These are phyloP conservation scores for Plasmodium blacklocki DNA, from an alignment of 169 alveolate species.

Conservation along the genomic window DNA sequence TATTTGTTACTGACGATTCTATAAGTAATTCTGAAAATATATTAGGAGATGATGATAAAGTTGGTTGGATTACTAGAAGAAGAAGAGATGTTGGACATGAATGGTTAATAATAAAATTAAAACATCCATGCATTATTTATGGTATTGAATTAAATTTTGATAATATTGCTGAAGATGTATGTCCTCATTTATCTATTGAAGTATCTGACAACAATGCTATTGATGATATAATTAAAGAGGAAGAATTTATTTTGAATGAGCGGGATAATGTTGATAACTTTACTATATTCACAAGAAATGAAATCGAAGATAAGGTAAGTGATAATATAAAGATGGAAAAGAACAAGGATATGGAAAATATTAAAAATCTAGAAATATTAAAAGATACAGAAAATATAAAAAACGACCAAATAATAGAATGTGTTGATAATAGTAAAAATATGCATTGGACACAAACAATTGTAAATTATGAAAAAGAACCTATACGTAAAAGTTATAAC, in stretches of 20 bases:
- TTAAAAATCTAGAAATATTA: too few relatives aligned
- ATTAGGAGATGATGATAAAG: conserved; percentile 43
- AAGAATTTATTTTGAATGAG: conserved; percentile 61
- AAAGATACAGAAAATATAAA: too few relatives aligned
- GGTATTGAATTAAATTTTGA: conserved; percentile 74
- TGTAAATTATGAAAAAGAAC: conserved; percentile 7
- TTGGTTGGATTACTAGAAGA: conserved; percentile 76
- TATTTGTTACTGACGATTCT: conserved; percentile 69
- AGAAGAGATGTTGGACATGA: conserved; percentile 76
- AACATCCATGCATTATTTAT: conserved; percentile 60
- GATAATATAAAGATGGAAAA: too few relatives aligned
- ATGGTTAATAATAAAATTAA: conserved; percentile 58
- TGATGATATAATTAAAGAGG: conserved; percentile 61
- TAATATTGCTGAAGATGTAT: conserved; percentile 67
- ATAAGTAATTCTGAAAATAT: conserved; percentile 59
- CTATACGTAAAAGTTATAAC: conserved; percentile 52
- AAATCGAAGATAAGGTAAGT: too few relatives aligned
- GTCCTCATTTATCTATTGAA: conserved; percentile 72
- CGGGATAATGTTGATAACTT: neutral
- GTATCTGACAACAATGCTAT: conserved; percentile 38
- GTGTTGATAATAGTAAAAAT: too few relatives aligned
- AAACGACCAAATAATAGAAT: too few relatives aligned
- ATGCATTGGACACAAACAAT: neutral
- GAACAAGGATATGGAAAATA: too few relatives aligned
- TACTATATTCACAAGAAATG: too few relatives aligned